A percentile compares a stretch with the other conserved stretches of the same genome.
Conservation (phyloP, 805 yeast species). For the Yarrowia hollandica region DNA sequence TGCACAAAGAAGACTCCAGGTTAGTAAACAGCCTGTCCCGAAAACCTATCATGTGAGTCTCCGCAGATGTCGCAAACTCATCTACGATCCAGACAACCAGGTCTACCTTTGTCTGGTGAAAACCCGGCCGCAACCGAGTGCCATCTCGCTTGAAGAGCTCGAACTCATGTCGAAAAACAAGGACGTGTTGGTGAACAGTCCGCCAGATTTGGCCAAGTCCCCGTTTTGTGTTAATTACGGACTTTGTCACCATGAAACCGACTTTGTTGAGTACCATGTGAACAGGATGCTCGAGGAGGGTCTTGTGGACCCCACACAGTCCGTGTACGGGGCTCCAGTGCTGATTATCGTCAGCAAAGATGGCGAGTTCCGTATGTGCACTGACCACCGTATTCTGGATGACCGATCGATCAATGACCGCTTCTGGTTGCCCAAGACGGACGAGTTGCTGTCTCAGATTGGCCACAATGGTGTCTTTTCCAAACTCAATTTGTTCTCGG, state of each 20-base stretch:
- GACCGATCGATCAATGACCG: constrained; percentile 17
- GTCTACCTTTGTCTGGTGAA: constrained; percentile 11
- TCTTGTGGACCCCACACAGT: not conserved
- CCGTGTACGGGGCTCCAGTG: constrained; percentile 9
- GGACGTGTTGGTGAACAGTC: not conserved
- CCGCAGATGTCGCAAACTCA: not conserved
- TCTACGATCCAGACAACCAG: constrained; percentile 18
- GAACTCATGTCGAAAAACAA: not conserved
- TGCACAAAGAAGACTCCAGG: not conserved
- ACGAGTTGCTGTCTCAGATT: not conserved
- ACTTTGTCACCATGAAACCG: constrained; percentile 6
- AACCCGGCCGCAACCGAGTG: not conserved
- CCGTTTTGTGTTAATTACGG: constrained; percentile 14
- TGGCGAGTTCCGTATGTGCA: constrained; percentile 18
- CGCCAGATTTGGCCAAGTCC: not conserved
- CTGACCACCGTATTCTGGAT: not conserved
- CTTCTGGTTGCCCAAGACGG: constrained; percentile 9
- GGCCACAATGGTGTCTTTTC: not conserved
- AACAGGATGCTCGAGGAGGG: constrained; percentile 2
- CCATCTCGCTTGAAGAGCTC: not conserved
- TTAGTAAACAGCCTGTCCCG: not conserved
- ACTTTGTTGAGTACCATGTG: constrained; percentile 8
- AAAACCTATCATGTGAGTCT: constrained; percentile 8
- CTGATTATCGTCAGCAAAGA: constrained; percentile 3
- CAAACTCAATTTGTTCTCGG: not conserved